Evolutionary conservation across 768 basidiomycete species (phyloP), one percentile per base, ranked within the genome.

Genomic region (Amanita molliuscula): DNA sequence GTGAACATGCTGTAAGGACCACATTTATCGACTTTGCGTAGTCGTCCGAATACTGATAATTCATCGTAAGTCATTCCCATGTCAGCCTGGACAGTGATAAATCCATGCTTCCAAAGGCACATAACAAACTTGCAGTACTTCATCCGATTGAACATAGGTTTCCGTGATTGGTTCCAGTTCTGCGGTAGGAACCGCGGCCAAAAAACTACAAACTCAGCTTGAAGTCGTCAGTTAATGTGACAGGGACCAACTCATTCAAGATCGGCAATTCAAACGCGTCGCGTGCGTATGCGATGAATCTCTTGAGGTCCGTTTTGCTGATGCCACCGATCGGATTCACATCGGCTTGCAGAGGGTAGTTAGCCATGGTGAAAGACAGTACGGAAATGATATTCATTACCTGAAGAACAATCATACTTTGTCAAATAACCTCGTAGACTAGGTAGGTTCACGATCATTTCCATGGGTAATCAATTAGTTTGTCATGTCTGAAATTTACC

Each of bases 61-160:
- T 98, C 96, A 57, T 97, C 88, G 61, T 97, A 98, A 0, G 95
- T 96, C 96, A 98, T 98, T 7, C 95, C 95, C 95, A 98, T 98
- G 59, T 98, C 95, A 15, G 79, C 91, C 90, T 91, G 33, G 8
- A n/a, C 35, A 46, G 18, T 41, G 43, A 13, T 56, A 44, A 40
- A 34, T 46, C 25, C 58, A 48, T 15, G 16, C 20, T 23, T 23
- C 44, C 36, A 28, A 47, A 38, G 15, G 21, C 20, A 33, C 16
- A 37, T 15, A 8, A 18, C 21, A 15, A 2, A 35, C 31, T 13
- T 31, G 55, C 69, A n/a, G 38, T 50, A 85, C 93, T 75, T 99
- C 96, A 58, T 99, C 96, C 0, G 93, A 81, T 58, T 99, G 96
- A 7, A 96, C 85, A 60, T 97, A 97, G 5, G 81, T 84, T 55